These are phyloP conservation scores for Hanseniaspora lachancei DNA, from an alignment of 805 yeast species.

Conservation along the genomic window DNA sequence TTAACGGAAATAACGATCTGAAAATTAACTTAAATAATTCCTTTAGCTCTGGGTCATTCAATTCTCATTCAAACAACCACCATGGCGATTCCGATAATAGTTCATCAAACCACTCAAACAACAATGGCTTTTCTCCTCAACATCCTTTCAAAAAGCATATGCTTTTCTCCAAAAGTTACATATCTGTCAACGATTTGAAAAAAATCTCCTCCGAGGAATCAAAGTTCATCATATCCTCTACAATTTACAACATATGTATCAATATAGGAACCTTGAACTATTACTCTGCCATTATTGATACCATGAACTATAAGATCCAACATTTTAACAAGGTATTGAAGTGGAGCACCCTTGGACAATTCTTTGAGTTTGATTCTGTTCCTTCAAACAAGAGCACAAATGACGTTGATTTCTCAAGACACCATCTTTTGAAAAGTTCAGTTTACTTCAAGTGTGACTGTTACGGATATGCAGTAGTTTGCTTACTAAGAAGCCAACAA, in stretches of 20 bases:
- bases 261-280: slow-evolving; percentile 51
- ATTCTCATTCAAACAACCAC: background rate
- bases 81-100: background rate
- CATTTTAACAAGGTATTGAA: slow-evolving; percentile 34
- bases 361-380: slow-evolving; percentile 24
- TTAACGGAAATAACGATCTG: slow-evolving; percentile 6
- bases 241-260: slow-evolving; percentile 30
- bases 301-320: slow-evolving; percentile 27
- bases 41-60: background rate
- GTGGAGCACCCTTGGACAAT: slow-evolving; percentile 39
- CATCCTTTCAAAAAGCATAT: slow-evolving; percentile 6
- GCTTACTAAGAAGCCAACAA: slow-evolving; percentile 37
- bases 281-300: slow-evolving; percentile 35
- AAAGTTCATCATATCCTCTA: slow-evolving; percentile 15
- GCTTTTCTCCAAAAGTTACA: slow-evolving; percentile 7
- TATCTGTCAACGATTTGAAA: slow-evolving; percentile 13
- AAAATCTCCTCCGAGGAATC: slow-evolving; percentile 12
- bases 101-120: background rate
- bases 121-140: background rate
- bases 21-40: background rate
- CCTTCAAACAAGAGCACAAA: slow-evolving; percentile 9
- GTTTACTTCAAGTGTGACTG: slow-evolving; percentile 13
- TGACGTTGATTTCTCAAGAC: slow-evolving; percentile 9
- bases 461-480: slow-evolving; percentile 12
- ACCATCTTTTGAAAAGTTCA: slow-evolving; percentile 9